Evolutionary conservation across 139 green algal species (phyloP).

Genomic region (Volvox reticuliferus): DNA sequence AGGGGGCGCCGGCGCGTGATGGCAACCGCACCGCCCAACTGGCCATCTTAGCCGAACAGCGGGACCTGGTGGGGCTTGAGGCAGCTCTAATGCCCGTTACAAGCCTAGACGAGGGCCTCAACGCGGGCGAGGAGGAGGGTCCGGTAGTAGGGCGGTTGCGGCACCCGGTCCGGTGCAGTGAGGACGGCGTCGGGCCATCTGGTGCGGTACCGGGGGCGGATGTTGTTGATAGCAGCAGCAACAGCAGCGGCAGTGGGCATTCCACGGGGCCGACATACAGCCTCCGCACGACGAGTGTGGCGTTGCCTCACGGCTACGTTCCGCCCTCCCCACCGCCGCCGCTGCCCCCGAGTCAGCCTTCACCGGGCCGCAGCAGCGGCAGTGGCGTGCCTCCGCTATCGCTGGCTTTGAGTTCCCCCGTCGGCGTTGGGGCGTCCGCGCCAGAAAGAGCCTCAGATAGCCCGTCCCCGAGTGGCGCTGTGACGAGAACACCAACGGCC

Average conservation of each 20-base stretch:
- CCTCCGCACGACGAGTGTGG: not conserved
- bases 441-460: too few species aligned
- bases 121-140: not conserved
- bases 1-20: not conserved
- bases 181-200: too few species aligned
- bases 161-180: not conserved
- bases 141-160: slow-evolving; percentile 22
- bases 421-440: too few species aligned
- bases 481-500: too few species aligned
- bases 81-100: slow-evolving; percentile 48
- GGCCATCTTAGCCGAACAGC: slow-evolving; percentile 83
- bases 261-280: not conserved
- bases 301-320: not conserved
- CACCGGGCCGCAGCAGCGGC: not conserved
- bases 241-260: not conserved
- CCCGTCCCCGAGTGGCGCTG: too few species aligned
- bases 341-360: not conserved
- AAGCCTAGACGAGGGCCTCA: slow-evolving; percentile 10
- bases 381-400: not conserved
- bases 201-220: not conserved
- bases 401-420: not conserved
- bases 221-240: not conserved
- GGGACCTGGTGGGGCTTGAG: slow-evolving; percentile 71
- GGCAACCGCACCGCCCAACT: slow-evolving; percentile 70
- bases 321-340: slow-evolving; percentile 1